Evolutionary conservation across 176 grass and related monocot species (phyloP).

Genomic region (Lolium multiflorum): DNA sequence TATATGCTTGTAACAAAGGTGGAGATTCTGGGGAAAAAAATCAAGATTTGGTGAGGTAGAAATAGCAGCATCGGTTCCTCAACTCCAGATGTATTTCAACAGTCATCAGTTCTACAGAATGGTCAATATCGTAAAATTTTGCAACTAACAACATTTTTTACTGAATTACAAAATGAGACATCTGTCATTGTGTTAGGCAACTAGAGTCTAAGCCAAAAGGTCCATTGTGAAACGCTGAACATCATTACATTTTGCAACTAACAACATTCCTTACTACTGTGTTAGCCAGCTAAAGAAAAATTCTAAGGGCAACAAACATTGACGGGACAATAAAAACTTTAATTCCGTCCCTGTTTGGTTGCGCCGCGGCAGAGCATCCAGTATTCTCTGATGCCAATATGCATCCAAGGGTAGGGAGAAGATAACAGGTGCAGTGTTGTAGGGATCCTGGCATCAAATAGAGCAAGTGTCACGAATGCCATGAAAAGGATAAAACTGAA

Average conservation of each 20-base stretch:
- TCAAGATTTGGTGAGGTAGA: neutral
- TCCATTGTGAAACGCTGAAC: neutral
- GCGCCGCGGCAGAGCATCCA: conserved; percentile 58
- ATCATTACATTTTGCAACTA: neutral
- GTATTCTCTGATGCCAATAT: conserved; percentile 67
- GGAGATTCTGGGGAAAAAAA: neutral
- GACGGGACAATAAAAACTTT: neutral
- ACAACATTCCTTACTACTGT: neutral
- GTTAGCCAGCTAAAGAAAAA: conserved; percentile 11
- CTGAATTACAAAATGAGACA: neutral
- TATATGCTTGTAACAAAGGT: too few species aligned
- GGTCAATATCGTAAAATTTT: neutral
- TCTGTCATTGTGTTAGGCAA: neutral
- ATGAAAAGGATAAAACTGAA: neutral
- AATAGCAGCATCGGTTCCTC: neutral
- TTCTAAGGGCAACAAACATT: neutral
- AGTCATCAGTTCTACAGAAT: neutral
- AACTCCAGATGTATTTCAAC: neutral
- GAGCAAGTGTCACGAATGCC: neutral
- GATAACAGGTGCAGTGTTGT: conserved; percentile 57
- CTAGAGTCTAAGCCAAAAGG: neutral
- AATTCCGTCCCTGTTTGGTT: conserved; percentile 12
- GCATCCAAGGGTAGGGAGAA: conserved; percentile 66
- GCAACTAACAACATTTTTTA: neutral
- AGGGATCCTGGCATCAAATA: conserved; percentile 60